phyloP scores from a whole-genome alignment of 352 stramenopile genomes.

The Globisporangium viniferum region DNA sequence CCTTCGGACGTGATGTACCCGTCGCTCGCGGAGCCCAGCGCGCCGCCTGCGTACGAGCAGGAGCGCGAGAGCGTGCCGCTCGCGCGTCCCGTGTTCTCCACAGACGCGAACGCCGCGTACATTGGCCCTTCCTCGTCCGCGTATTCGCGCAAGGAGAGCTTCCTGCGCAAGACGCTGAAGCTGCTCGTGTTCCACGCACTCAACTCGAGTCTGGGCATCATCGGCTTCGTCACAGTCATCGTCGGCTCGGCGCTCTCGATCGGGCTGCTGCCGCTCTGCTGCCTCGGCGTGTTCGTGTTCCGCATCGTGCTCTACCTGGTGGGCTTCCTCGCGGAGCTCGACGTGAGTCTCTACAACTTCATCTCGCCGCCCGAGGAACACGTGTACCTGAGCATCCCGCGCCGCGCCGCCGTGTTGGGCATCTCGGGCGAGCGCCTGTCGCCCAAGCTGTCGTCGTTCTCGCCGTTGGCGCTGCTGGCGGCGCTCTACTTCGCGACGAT shows the following conservation, averaged over 20 bases:
- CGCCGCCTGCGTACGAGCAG: constrained; percentile 16
- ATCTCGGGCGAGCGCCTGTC: constrained; percentile 51
- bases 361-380: constrained; percentile 45
- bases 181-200: constrained; percentile 61
- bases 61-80: constrained; percentile 20
- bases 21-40: constrained; percentile 29
- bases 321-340: constrained; percentile 48
- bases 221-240: constrained; percentile 41
- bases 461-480: constrained; percentile 35
- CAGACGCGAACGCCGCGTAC: constrained; percentile 13
- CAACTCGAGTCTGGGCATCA: constrained; percentile 45
- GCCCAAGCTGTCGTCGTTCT: constrained; percentile 44
- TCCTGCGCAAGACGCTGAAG: constrained; percentile 38
- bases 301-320: constrained; percentile 49
- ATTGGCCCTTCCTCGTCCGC: constrained; percentile 17
- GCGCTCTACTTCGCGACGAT: constrained; percentile 61
- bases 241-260: constrained; percentile 35
- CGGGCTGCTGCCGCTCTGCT: constrained; percentile 50
- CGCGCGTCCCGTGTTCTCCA: constrained; percentile 18
- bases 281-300: constrained; percentile 53
- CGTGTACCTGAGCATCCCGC: constrained; percentile 41
- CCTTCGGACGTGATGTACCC: constrained; percentile 26
- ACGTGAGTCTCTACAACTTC: constrained; percentile 66
- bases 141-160: constrained; percentile 12
- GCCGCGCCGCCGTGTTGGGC: constrained; percentile 28